Percentiles rank a stretch among this genome's conserved stretches.
Conservation (phyloP, 2,329 filamentous ascomycete species). For the Tricladium varicosporioides region DNA sequence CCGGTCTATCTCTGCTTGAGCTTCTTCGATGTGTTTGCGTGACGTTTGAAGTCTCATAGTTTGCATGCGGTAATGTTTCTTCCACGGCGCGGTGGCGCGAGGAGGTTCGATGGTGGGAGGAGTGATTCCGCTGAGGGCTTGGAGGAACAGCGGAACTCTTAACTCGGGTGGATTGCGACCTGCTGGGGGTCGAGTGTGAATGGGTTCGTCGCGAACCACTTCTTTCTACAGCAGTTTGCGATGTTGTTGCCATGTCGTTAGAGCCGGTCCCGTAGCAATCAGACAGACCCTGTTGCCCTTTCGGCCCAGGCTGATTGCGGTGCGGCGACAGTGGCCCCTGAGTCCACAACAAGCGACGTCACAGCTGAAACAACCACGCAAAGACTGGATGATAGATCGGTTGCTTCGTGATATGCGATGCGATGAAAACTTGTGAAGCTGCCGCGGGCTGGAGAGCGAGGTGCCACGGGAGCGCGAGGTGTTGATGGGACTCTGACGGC, state of each 20-base stretch:
- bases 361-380: background rate
- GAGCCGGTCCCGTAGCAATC: conserved; percentile 11
- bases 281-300: conserved; percentile 6
- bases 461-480: too few species aligned
- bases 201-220: conserved; percentile 27
- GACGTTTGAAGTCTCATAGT: conserved; percentile 71
- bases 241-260: conserved; percentile 23
- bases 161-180: conserved; percentile 31
- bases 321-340: background rate
- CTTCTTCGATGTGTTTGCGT: conserved; percentile 38
- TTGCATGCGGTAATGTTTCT: conserved; percentile 55
- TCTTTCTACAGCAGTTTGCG: conserved; percentile 27
- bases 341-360: conserved; percentile 4
- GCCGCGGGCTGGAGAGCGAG: too few species aligned
- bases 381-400: background rate
- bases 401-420: background rate
- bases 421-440: background rate
- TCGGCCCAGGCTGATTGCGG: too few species aligned
- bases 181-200: conserved; percentile 26
- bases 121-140: conserved; percentile 26
- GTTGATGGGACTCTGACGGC: too few species aligned
- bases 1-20: conserved; percentile 31
- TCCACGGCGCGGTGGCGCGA: conserved; percentile 40
- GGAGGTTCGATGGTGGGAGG: conserved; percentile 35
- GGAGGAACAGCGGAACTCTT: conserved; percentile 18